Percentiles rank a stretch among this genome's conserved stretches.
Evolutionary conservation across 495 filamentous ascomycete species (phyloP).

Genomic region (Eremomyces bilateralis): DNA sequence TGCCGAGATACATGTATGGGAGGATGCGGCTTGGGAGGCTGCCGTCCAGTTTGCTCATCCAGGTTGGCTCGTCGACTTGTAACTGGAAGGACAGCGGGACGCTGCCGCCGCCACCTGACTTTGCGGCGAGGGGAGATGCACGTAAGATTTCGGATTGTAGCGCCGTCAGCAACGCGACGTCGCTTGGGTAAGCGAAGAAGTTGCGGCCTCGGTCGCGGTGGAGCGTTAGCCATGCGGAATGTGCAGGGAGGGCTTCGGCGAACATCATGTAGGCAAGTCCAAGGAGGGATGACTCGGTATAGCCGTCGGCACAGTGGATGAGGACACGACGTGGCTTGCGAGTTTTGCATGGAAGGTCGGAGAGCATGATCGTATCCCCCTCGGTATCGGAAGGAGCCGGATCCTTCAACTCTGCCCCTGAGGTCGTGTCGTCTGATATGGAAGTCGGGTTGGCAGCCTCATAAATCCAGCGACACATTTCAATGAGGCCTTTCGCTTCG

Average conservation of each 20-base stretch:
- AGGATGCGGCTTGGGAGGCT: slow-evolving; percentile 73
- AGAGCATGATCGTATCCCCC: slow-evolving; percentile 28
- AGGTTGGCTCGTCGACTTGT: slow-evolving; percentile 34
- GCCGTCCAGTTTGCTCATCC: slow-evolving; percentile 72
- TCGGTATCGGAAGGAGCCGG: slow-evolving; percentile 27
- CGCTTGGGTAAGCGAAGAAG: slow-evolving; percentile 86
- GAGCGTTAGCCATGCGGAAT: slow-evolving; percentile 68
- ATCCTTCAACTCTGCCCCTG: slow-evolving; percentile 15
- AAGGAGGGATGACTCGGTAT: slow-evolving; percentile 80
- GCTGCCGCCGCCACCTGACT: neutral
- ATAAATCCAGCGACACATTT: slow-evolving; percentile 77
- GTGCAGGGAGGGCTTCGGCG: slow-evolving; percentile 54
- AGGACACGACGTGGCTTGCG: slow-evolving; percentile 32
- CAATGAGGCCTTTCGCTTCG: slow-evolving; percentile 63
- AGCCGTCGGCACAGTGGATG: slow-evolving; percentile 87
- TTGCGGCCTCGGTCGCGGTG: slow-evolving; percentile 68
- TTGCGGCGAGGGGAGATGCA: slow-evolving; percentile 18
- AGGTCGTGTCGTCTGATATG: slow-evolving; percentile 12
- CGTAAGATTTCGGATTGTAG: slow-evolving; percentile 53
- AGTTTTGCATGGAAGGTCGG: slow-evolving; percentile 1
- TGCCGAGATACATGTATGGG: slow-evolving; percentile 91
- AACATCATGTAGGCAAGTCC: slow-evolving; percentile 83
- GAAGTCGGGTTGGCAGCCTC: slow-evolving; percentile 48
- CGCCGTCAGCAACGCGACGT: slow-evolving; percentile 54
- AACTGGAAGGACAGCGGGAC: neutral